Base-by-base conservation (phyloP, 495 filamentous ascomycete genomes). In the Bacidia gigantensis region DNA sequence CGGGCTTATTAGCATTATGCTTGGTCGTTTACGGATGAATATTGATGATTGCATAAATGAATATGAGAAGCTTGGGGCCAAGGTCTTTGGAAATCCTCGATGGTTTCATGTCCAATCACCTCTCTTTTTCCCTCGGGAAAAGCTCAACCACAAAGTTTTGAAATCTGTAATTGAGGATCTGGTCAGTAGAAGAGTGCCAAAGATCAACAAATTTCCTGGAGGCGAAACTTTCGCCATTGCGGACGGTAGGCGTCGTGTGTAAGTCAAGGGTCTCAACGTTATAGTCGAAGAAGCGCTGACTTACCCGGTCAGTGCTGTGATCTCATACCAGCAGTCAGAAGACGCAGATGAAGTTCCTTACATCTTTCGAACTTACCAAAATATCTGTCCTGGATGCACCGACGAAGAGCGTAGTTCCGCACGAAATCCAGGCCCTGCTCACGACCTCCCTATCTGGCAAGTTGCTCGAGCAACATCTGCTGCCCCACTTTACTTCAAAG, bases 381-480 rank as follows among this genome's bases (percentile, higher is more conserved):
- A 58, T 42, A 26, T 50, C 14, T 21, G 18, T 2, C 49, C 32
- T 0, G 46, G 9, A 22, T 54, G 22, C 9, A 11, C 20, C 0
- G 11, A 41, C 3, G 11, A 7, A 20, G 56, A 44, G 21, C 5
- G 29, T 2, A 11, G 11, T 10, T 20, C 49, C 3, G 62, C 67
- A 64, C 70, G 71, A 9, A 54, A 56, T 23, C 40, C 57, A 26
- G 26, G 41, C 26, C 47, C 23, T 26, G 14, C 22, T 22, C 24
- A 68, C 47, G 50, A 60, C 9, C 42, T 72, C 11, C 56, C 57
- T 0, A 70, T 77, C 35, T 77, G 72, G 71, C 51, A 74, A 54
- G 69, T 75, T 1, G 73, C 72, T 0, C 63, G 74, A 11, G 74
- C 74, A 12, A 76, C 74, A 0, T 69, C 67, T 5, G 74, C 74